Conservation (phyloP, 768 basidiomycete genomes). For the Exidia glandulosa region DNA sequence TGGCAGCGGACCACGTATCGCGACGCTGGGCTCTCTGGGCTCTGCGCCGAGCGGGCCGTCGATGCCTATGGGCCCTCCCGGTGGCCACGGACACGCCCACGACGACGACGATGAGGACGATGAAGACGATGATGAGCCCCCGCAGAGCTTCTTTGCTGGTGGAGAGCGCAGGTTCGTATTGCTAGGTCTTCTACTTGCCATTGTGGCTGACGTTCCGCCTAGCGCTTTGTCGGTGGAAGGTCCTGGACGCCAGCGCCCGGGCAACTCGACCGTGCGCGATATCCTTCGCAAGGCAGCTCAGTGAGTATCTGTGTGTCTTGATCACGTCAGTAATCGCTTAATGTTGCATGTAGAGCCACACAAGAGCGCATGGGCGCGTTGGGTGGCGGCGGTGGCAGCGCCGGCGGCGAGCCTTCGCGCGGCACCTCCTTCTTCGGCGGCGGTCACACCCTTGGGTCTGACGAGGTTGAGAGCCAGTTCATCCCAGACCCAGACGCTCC, state of each 20-base stretch:
- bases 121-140: conserved; percentile 34
- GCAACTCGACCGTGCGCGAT: conserved; percentile 43
- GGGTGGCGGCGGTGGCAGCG: conserved; percentile 6
- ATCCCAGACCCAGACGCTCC: conserved; percentile 60
- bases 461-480: conserved; percentile 70
- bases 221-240: conserved; percentile 88
- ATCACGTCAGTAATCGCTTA: background rate
- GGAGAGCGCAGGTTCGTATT: conserved; percentile 72
- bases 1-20: conserved; percentile 20
- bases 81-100: conserved; percentile 19
- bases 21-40: conserved; percentile 24
- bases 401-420: conserved; percentile 8
- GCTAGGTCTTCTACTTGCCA: background rate
- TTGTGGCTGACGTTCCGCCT: background rate
- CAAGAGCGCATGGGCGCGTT: conserved; percentile 28
- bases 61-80: conserved; percentile 7
- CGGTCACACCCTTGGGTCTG: conserved; percentile 80
- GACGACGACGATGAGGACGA: conserved; percentile 45
- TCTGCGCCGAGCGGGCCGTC: conserved; percentile 10
- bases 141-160: conserved; percentile 82
- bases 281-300: conserved; percentile 73
- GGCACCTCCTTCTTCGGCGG: conserved; percentile 48
- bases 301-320: conserved; percentile 32
- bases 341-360: conserved; percentile 1
- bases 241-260: conserved; percentile 44